These are phyloP conservation scores for Ampelocalamus luodianensis DNA, from an alignment of 176 grass and related monocot species.

Conservation along the genomic window DNA sequence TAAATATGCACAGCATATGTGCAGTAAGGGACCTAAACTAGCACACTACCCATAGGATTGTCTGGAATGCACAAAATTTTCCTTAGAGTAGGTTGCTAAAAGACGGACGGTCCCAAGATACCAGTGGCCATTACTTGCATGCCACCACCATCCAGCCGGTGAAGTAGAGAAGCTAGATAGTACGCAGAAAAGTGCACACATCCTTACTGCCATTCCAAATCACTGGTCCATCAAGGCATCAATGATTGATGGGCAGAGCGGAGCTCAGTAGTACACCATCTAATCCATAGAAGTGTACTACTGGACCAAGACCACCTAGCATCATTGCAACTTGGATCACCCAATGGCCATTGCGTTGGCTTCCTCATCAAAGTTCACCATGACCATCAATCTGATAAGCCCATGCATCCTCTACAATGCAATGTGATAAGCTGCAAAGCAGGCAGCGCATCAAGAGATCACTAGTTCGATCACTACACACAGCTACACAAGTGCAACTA, in stretches of 20 bases:
- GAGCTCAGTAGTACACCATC: not conserved
- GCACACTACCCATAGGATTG: slow-evolving; percentile 21
- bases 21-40: not conserved
- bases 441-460: not conserved
- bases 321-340: not conserved
- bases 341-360: not conserved
- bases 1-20: not conserved
- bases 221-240: slow-evolving; percentile 49
- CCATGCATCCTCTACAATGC: not conserved
- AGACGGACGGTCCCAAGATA: slow-evolving; percentile 52
- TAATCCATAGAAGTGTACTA: not conserved
- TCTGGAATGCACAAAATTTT: not conserved
- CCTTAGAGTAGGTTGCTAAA: slow-evolving; percentile 35
- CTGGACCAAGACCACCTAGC: not conserved
- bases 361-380: not conserved
- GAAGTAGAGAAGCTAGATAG: not conserved
- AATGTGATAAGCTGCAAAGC: not conserved
- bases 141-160: slow-evolving; percentile 23
- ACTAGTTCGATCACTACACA: not conserved
- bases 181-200: not conserved
- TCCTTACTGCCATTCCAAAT: slow-evolving; percentile 5
- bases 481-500: not conserved
- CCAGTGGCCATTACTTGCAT: slow-evolving; percentile 22
- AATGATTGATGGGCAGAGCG: slow-evolving; percentile 51
- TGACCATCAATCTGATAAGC: not conserved